These are phyloP conservation scores for Cercospora citrullina DNA, from an alignment of 2,329 filamentous ascomycete species.

Conservation along the genomic window DNA sequence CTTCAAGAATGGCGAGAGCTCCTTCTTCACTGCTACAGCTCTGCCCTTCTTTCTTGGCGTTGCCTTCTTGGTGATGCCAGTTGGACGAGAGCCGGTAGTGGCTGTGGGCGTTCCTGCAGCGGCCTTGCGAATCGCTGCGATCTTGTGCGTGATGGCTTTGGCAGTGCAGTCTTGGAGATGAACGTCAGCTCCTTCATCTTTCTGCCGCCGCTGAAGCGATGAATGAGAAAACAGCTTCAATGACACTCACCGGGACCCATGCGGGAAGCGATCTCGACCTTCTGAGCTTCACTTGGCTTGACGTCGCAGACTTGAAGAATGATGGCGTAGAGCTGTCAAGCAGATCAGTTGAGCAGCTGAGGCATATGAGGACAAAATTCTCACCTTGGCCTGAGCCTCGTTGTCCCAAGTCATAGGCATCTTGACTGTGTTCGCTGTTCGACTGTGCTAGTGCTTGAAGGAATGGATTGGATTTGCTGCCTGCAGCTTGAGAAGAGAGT, in stretches of 20 bases:
- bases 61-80: not conserved
- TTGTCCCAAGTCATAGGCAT: slow-evolving; percentile 39
- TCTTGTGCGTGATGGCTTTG: slow-evolving; percentile 38
- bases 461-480: not conserved
- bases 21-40: not conserved
- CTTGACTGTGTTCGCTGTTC: slow-evolving; percentile 1
- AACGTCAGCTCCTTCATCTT: not conserved
- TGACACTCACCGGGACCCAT: slow-evolving; percentile 33
- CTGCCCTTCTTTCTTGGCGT: not conserved
- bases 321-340: slow-evolving; percentile 31
- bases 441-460: not conserved
- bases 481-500: not conserved
- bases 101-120: not conserved
- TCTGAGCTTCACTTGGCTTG: slow-evolving; percentile 30
- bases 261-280: slow-evolving; percentile 29
- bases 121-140: slow-evolving; percentile 30
- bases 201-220: not conserved
- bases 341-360: not conserved
- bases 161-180: slow-evolving; percentile 33
- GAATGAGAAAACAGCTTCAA: not conserved
- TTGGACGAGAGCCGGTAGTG: not conserved
- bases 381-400: slow-evolving; percentile 36
- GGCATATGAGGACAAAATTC: not conserved
- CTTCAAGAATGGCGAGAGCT: not conserved
- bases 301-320: slow-evolving; percentile 36